Evolutionary conservation across 2,329 filamentous ascomycete species (phyloP).

Genomic region (Sporothrix dimorphospora): DNA sequence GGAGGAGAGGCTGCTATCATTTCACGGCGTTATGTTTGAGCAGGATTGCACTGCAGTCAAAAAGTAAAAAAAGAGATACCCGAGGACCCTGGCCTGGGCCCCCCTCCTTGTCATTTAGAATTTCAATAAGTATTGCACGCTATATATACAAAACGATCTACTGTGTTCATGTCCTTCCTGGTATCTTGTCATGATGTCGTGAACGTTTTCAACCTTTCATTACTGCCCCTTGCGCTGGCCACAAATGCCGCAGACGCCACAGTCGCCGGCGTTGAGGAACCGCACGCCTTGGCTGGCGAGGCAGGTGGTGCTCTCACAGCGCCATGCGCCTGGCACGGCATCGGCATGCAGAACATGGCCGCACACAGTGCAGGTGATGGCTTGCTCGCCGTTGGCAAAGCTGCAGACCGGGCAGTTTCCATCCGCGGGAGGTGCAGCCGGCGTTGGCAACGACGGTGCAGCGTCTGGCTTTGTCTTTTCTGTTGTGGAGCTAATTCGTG

Average conservation of each 20-base stretch:
- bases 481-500: not conserved
- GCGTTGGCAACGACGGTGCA: not conserved
- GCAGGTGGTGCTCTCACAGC: conserved; percentile 62
- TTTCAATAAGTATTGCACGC: not conserved
- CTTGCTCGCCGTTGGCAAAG: conserved; percentile 58
- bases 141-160: not conserved
- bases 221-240: conserved; percentile 44
- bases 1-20: not conserved
- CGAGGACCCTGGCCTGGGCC: not conserved
- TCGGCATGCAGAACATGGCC: conserved; percentile 66
- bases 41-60: not conserved
- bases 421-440: not conserved
- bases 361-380: conserved; percentile 68
- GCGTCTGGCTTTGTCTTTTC: not conserved
- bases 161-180: not conserved
- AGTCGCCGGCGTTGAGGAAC: conserved; percentile 72
- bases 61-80: not conserved
- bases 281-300: conserved; percentile 51
- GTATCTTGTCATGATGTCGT: not conserved
- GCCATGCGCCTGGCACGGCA: conserved; percentile 63
- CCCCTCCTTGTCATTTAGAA: not conserved
- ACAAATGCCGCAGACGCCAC: conserved; percentile 71
- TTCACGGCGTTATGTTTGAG: not conserved
- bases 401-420: conserved; percentile 67
- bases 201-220: too few species aligned